Evolutionary conservation across 208 protist genomes (phyloP), one percentile per base, ranked within the genome.

Genomic region (Porcisia hertigi): DNA sequence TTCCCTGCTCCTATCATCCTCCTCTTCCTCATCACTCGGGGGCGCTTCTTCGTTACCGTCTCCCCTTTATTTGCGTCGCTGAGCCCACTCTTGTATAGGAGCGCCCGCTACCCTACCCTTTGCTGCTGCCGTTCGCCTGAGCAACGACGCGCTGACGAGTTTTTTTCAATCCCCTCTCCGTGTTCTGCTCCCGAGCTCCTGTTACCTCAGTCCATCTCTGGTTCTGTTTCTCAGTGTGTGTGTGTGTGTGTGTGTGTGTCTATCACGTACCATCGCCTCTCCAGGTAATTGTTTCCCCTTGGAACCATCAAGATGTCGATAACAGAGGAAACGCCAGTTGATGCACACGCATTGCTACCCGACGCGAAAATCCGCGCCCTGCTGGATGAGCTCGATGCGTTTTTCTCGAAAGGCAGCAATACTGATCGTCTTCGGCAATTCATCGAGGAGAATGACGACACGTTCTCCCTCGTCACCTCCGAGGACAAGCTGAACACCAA

Each of bases 381-480:
- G 36, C 65, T 96, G 20, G 83, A 86, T 14, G 80, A 86, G 23
- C 75, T 96, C 30, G 86, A 96, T 47, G 69, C 73, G 3, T 96
- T 94, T 80, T 96, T 96, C 73, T 63, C 84, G 45, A 72, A 82
- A 30, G 88, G 86, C 45, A 79, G 47, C 23, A 90, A 93, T 69
- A 96, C 92, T 1, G 88, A 93, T 60, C 70, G 75, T 8, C 73
- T 96, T 55, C 84, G 85, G 18, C 67, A 82, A 54, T 96, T 96
- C 63, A 84, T 96, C 45, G 78, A 76, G 6, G 69, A 84, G 41
- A 82, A 94, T 65, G 77, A 86, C 39, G 71, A 78, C 14, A 53
- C 75, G 2, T 79, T 96, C 39, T 23, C 65, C 4, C 20, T 71
- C 0, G 62, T 92, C 39, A 81, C 83, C 0, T 45, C 34, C 11